Evolutionary conservation across 129 eudicot species (phyloP).

Genomic region (Erigeron canadensis): DNA sequence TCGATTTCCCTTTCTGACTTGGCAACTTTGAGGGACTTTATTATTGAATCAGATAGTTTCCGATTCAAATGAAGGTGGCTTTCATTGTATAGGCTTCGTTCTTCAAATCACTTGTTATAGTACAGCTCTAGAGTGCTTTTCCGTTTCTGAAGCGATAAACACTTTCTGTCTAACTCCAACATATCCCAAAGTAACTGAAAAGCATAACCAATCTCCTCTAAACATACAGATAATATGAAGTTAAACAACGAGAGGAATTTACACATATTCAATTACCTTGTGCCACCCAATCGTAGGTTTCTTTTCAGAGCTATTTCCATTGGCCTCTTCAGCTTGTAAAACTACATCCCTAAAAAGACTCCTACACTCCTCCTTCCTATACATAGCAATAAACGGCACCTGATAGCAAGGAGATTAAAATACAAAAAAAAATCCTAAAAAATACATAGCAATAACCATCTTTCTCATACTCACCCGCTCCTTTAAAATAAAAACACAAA

Average conservation of each 20-base stretch:
- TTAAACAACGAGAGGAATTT: not conserved
- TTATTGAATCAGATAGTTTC: slow-evolving; percentile 68
- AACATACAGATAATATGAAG: not conserved
- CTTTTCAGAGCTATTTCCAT: slow-evolving; percentile 21
- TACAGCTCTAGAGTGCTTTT: slow-evolving; percentile 67
- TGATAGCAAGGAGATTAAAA: slow-evolving; percentile 20
- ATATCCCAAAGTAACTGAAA: slow-evolving; percentile 86
- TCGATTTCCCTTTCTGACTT: slow-evolving; percentile 95
- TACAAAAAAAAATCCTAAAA: not conserved
- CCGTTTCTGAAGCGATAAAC: slow-evolving; percentile 91
- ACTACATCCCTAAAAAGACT: slow-evolving; percentile 67
- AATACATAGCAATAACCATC: slow-evolving; percentile 58
- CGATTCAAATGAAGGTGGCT: slow-evolving; percentile 55
- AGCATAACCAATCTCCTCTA: not conserved
- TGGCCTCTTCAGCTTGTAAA: slow-evolving; percentile 32
- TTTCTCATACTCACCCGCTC: slow-evolving; percentile 83
- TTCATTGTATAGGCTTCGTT: slow-evolving; percentile 61
- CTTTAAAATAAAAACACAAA: slow-evolving; percentile 47
- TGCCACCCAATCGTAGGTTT: slow-evolving; percentile 76
- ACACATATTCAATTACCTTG: slow-evolving; percentile 48
- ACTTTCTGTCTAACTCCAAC: slow-evolving; percentile 78
- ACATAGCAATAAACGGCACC: slow-evolving; percentile 91
- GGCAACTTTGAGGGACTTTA: slow-evolving; percentile 64
- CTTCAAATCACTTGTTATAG: slow-evolving; percentile 75
- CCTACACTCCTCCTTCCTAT: slow-evolving; percentile 75